Base-by-base conservation (phyloP, 176 grass and related monocot species). In the Aegilops longissima region DNA sequence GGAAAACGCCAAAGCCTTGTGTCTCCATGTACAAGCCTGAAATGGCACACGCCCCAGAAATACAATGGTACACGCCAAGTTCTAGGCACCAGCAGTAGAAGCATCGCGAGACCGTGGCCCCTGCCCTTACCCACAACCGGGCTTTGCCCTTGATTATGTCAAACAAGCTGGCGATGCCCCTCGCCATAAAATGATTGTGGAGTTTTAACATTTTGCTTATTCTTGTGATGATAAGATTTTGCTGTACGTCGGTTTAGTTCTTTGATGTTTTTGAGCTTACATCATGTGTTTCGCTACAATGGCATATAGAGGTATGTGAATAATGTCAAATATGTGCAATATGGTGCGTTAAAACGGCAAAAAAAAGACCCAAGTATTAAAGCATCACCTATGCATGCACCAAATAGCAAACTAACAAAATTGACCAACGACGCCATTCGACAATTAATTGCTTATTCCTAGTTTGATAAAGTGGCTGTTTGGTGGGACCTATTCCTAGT, bases 331-430 rank as follows among this genome's bases (percentile, higher is more conserved):
- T 78, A 86, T 77, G 81, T 38, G 76, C 3, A 14, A 62, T 71
- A 63, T 34, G 31, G 31, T 83, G 24, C 3, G 77, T 45, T 24
- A 34, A 44, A 67, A 66, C 27, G n/a, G 11, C 21, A 17, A 18
- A 54, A 86, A 35, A 27, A 38, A 25, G 40, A 16, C 70, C 10
- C 21, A 74, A 83, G 9, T 61, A 87, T 36, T 36, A 58, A 52
- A 29, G 79, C 12, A 38, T 83, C 67, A 59, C 66, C 14, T 87
- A 35, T 47, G 14, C 67, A 74, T 74, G 61, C 61, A 74, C 61
- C 44, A 87, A 80, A 74, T 84, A 61, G 74, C 24, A 68, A 87
- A 84, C 65, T 87, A 61, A 75, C 24, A 75, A 73, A 79, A 61
- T 36, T 38, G 38, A 47, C 27, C 59, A 75, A 75, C 17, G 5